A percentile compares a stretch with the other conserved stretches of the same genome.
These are phyloP conservation scores for Trichoderma semiorbis DNA, from an alignment of 2,329 filamentous ascomycete genomes.

Conservation along the genomic window DNA sequence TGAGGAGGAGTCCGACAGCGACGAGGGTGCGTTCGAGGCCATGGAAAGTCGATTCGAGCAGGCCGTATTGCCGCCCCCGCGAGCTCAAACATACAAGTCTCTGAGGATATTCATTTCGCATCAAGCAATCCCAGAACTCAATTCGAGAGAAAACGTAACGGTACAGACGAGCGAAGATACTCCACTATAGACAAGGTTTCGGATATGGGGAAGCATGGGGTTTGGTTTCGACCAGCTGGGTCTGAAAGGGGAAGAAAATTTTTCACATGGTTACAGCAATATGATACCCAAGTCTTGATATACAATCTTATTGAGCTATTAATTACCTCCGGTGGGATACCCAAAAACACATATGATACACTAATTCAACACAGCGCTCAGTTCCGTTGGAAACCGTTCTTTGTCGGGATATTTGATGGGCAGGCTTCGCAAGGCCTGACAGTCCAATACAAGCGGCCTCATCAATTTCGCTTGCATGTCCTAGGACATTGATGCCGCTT, in stretches of 20 bases:
- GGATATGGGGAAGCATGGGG: not conserved
- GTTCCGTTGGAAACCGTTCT: not conserved
- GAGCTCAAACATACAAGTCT: conserved; percentile 47
- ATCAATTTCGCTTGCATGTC: not conserved
- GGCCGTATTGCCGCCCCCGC: conserved; percentile 46
- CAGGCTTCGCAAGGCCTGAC: not conserved
- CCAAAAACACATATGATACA: conserved; percentile 13
- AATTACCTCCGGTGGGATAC: not conserved
- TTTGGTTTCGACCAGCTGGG: not conserved
- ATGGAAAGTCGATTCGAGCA: conserved; percentile 56
- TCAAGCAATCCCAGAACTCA: conserved; percentile 53
- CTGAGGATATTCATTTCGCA: conserved; percentile 60
- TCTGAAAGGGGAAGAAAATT: not conserved
- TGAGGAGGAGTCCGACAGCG: conserved; percentile 25
- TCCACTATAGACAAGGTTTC: not conserved
- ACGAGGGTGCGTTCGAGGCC: conserved; percentile 52
- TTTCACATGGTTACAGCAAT: not conserved
- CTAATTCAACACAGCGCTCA: conserved; percentile 7
- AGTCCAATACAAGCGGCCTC: not conserved
- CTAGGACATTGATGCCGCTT: not conserved
- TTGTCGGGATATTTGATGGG: not conserved
- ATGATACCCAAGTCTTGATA: conserved; percentile 17
- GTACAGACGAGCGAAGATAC: conserved; percentile 43
- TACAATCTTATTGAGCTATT: conserved; percentile 8
- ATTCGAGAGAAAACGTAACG: conserved; percentile 43